Evolutionary conservation across 139 green algal species (phyloP), one percentile per base, ranked within the genome.

Genomic region (Chlorella sp.): DNA sequence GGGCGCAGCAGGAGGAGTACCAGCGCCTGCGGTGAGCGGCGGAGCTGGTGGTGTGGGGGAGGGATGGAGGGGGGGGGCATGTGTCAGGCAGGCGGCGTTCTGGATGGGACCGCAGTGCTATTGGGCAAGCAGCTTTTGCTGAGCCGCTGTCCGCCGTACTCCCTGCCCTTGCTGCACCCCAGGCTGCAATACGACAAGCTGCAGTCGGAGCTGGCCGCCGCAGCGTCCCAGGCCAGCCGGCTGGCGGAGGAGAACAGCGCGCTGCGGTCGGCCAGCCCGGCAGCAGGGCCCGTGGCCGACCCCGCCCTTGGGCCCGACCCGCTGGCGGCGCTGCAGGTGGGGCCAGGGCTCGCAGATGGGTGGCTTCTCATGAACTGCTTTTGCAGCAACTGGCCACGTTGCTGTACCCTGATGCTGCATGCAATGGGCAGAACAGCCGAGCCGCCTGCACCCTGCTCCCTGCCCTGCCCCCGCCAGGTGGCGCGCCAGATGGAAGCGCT

Each of bases 401-500:
- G n/a, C n/a, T n/a, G n/a, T n/a, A n/a, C n/a, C n/a, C n/a, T n/a
- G n/a, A n/a, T n/a, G n/a, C n/a, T n/a, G n/a, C n/a, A n/a, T n/a
- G n/a, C n/a, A n/a, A n/a, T n/a, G n/a, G n/a, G n/a, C n/a, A n/a
- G n/a, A n/a, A n/a, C n/a, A n/a, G n/a, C n/a, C n/a, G n/a, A n/a
- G n/a, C n/a, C n/a, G n/a, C n/a, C n/a, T n/a, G n/a, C 7, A 7
- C 44, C 7, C 11, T 11, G 44, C 44, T 23, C 51, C 51, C 51
- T 60, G 9, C 51, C 51, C 51, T 21, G 2, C 51, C 15, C 51
- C 51, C 51, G 12, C 51, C 51, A 60, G 51, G 51, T 60, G 51
- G 70, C 80, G 36, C 39, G 15, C 32, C 90, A 94, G 82, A 83
- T 94, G 80, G 87, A 94, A 68, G 84, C 78, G 18, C 75, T 94